Evolutionary conservation across 768 basidiomycete genomes (phyloP), one percentile per base, ranked within the genome.

Genomic region (Ramaria sp.): DNA sequence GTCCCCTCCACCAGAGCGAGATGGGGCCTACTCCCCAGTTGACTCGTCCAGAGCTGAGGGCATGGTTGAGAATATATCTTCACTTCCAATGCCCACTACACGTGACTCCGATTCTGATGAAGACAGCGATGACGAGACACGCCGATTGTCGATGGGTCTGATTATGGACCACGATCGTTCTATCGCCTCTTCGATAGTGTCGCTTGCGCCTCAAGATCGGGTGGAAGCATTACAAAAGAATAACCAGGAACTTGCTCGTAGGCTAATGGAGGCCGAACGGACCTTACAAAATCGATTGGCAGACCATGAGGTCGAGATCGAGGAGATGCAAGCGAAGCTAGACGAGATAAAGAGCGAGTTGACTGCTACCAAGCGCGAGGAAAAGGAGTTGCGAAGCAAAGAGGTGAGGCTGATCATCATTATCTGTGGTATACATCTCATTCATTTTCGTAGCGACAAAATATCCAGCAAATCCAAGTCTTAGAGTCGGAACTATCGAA

Each of bases 381-480:
- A 97, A 68, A 96, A 97, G 69, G 94, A 97, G 62, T 67, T 95
- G 59, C 75, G 88, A 43, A 73, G 78, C 12, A 94, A 93, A 67
- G 94, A 96, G 73, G 89, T 89, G 56, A 9, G 60, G 69, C 60
- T 43, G 3, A 2, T 41, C 47, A 64, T 68, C 15, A 52, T 27
- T 24, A 13, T 20, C 4, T 41, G 13, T 61, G 52, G 57, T 4
- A 54, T 52, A 10, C 62, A 69, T 24, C 60, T 52, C 37, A 50
- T 55, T 61, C 56, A 13, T 44, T 42, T 45, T 36, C 52, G 52
- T 63, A 88, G 83, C 77, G 82, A 36, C 72, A 78, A 62, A 83
- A 78, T 62, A 73, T 74, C 56, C 73, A 73, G 0, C 84, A 88
- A 66, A 88, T 90, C 54, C 66, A 68, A 38, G 74, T 76, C 7